phyloP scores from a whole-genome alignment of 768 basidiomycete genomes.

The Stropharia rugosoannulata region DNA sequence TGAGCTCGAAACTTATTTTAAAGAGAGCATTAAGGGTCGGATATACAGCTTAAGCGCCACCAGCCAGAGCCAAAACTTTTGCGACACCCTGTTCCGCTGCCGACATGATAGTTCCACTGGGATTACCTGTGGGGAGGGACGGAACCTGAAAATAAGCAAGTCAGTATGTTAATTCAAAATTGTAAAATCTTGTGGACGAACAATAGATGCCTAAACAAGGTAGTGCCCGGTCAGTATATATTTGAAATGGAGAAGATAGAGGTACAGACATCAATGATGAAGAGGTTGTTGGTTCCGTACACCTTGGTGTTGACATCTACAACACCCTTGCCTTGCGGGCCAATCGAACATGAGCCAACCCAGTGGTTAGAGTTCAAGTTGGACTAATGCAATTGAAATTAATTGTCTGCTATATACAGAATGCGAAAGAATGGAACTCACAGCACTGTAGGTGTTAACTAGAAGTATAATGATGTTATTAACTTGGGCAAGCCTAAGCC shows the following conservation, averaged over 20 bases:
- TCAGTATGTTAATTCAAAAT: neutral
- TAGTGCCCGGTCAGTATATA: neutral
- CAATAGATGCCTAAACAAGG: slow-evolving; percentile 30
- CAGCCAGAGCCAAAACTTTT: slow-evolving; percentile 52
- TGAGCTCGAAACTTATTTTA: neutral
- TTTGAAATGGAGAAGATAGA: slow-evolving; percentile 3
- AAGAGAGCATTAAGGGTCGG: neutral
- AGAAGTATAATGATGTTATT: neutral
- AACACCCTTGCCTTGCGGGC: slow-evolving; percentile 30
- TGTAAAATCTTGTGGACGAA: slow-evolving; percentile 16
- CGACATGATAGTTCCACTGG: slow-evolving; percentile 55
- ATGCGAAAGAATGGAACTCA: slow-evolving; percentile 4
- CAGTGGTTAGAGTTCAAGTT: slow-evolving; percentile 64
- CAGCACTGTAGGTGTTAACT: slow-evolving; percentile 40
- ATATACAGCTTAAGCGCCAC: slow-evolving; percentile 35
- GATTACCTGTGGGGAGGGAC: slow-evolving; percentile 56
- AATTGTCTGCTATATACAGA: neutral
- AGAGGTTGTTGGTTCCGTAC: slow-evolving; percentile 46
- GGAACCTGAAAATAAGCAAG: slow-evolving; percentile 34
- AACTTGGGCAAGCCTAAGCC: neutral
- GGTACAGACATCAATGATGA: slow-evolving; percentile 48
- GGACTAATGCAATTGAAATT: slow-evolving; percentile 14
- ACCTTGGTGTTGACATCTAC: slow-evolving; percentile 62
- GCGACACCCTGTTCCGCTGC: slow-evolving; percentile 57
- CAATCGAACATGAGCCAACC: slow-evolving; percentile 56